Evolutionary conservation across 2,329 filamentous ascomycete species (phyloP).

Genomic region (Aspergillus brunneoviolaceus): DNA sequence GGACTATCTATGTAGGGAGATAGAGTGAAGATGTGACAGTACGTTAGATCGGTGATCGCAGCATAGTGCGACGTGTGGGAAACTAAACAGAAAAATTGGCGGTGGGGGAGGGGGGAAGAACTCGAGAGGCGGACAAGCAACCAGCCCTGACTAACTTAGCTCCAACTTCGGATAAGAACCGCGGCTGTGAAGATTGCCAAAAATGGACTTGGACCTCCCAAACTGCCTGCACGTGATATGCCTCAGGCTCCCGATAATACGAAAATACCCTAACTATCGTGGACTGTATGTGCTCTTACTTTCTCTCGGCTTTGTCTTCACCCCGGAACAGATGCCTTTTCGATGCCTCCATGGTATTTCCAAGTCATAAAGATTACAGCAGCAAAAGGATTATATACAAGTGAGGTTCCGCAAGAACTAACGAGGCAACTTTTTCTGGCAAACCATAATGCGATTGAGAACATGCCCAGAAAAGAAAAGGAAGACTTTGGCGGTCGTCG

Average conservation of each 20-base stretch:
- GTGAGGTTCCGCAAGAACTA: constrained; percentile 6
- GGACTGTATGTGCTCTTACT: background rate
- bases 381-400: constrained; percentile 23
- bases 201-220: too few relatives aligned
- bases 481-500: background rate
- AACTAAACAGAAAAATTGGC: background rate
- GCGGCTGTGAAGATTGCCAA: constrained; percentile 17
- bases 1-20: background rate
- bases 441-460: constrained; percentile 14
- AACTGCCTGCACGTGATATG: too few relatives aligned
- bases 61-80: constrained; percentile 13
- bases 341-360: constrained; percentile 9
- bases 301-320: background rate
- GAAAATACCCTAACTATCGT: too few relatives aligned
- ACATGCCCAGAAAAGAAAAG: constrained; percentile 14
- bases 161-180: constrained; percentile 20
- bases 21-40: background rate
- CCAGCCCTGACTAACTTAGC: background rate
- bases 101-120: constrained; percentile 1
- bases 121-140: constrained; percentile 2
- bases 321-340: background rate
- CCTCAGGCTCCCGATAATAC: too few relatives aligned
- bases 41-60: background rate
- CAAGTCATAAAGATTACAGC: constrained; percentile 15
- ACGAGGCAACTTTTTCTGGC: constrained; percentile 19